phyloP scores from a whole-genome alignment of 169 alveolate genomes.

The Toxoplasma gondii region DNA sequence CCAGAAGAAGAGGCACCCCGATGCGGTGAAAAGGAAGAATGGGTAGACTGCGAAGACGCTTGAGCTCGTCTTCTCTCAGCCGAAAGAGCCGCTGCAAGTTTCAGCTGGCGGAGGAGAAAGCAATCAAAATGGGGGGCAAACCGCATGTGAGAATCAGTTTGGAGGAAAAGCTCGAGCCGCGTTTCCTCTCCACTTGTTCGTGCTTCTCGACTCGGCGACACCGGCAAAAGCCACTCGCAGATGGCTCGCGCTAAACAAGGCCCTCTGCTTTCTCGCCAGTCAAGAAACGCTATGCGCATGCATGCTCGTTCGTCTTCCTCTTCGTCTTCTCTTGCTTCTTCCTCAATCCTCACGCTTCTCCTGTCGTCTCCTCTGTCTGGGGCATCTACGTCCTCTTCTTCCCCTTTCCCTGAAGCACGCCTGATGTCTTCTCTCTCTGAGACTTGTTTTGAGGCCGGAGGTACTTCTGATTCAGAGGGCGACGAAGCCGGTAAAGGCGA shows the following conservation, averaged over 20 bases:
- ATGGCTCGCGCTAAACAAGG: conserved; percentile 24
- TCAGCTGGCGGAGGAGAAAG: conserved; percentile 26
- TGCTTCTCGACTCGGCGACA: neutral
- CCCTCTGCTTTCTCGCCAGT: neutral
- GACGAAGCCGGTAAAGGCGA: too few relatives aligned
- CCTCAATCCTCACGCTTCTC: neutral
- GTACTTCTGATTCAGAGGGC: too few relatives aligned
- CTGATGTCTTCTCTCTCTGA: neutral
- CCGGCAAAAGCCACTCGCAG: conserved; percentile 1
- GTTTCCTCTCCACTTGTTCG: neutral
- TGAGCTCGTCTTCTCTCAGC: neutral
- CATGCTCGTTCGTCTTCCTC: neutral
- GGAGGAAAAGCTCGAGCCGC: neutral
- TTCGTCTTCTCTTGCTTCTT: neutral
- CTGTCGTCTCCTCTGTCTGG: neutral
- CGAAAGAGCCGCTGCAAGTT: neutral
- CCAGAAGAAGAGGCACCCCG: neutral
- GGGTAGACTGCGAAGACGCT: neutral
- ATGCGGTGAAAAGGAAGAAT: neutral
- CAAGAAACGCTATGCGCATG: neutral
- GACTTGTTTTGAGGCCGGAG: too few relatives aligned
- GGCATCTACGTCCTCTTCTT: neutral
- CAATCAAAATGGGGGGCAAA: conserved; percentile 48
- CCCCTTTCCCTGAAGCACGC: neutral
- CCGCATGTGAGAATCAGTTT: conserved; percentile 55